phyloP scores from a whole-genome alignment of 202 grass and related monocot genomes.

The Panicum hallii region DNA sequence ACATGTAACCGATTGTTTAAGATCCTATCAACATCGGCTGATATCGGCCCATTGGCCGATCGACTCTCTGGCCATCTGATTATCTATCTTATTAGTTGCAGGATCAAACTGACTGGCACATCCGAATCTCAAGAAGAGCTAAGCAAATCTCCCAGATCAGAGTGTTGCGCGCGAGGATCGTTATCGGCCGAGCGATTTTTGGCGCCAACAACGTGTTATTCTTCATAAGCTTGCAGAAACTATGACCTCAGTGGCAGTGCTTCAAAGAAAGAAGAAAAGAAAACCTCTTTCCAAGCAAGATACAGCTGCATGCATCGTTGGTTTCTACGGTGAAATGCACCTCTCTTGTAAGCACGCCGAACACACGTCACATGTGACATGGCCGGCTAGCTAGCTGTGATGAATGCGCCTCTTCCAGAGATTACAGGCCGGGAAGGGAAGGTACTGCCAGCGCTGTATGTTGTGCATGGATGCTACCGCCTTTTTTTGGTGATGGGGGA shows the following conservation, averaged over 20 bases:
- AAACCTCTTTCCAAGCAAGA: not conserved
- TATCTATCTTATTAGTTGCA: too few relatives aligned
- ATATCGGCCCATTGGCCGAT: too few relatives aligned
- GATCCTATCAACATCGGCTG: too few relatives aligned
- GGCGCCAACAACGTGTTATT: not conserved
- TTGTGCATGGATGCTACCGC: conserved; percentile 6
- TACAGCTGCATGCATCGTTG: not conserved
- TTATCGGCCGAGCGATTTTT: too few relatives aligned
- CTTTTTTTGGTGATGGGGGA: not conserved
- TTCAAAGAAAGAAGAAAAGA: not conserved
- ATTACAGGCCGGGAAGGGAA: not conserved
- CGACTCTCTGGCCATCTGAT: too few relatives aligned
- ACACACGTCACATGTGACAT: not conserved
- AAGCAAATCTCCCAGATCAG: too few relatives aligned
- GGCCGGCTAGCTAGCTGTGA: not conserved
- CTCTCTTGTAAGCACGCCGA: not conserved
- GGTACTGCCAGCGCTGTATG: not conserved
- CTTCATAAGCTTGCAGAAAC: not conserved
- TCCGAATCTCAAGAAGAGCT: too few relatives aligned
- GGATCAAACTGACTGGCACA: too few relatives aligned
- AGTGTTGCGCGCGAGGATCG: too few relatives aligned
- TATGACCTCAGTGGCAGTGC: not conserved
- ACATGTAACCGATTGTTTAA: too few relatives aligned
- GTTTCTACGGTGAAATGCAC: not conserved
- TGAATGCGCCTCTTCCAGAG: not conserved